A percentile compares a stretch with the other conserved stretches of the same genome.
These are phyloP conservation scores for Kurtzmaniella quercitrusa DNA, from an alignment of 1,139 yeast species.

Conservation along the genomic window DNA sequence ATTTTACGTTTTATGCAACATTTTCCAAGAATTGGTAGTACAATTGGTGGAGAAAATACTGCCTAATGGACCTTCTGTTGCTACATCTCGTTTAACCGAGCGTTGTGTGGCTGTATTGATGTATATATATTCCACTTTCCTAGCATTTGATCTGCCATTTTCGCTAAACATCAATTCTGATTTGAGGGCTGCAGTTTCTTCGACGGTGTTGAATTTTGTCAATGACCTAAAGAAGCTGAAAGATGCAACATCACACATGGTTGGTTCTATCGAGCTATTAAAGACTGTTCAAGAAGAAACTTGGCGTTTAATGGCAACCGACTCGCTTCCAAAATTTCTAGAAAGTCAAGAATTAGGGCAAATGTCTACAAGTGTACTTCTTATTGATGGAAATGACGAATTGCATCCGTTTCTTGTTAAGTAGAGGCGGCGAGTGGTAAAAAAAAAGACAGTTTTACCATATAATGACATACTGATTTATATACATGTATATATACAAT, in stretches of 20 bases:
- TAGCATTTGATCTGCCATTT: constrained; percentile 67
- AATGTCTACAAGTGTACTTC: constrained; percentile 13
- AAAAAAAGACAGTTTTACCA: no score
- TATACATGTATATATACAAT: not conserved
- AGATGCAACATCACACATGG: not conserved
- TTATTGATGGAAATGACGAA: not conserved
- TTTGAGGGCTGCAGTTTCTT: constrained; percentile 47
- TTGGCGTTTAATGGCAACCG: constrained; percentile 62
- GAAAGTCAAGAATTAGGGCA: constrained; percentile 22
- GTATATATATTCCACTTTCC: constrained; percentile 59
- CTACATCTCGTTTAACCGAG: not conserved
- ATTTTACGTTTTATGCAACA: constrained; percentile 32
- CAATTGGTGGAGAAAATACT: not conserved
- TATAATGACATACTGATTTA: not conserved
- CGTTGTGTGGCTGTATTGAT: not conserved
- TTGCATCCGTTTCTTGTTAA: not conserved
- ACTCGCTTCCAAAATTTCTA: constrained; percentile 70
- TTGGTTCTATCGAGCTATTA: constrained; percentile 19
- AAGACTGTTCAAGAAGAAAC: constrained; percentile 44
- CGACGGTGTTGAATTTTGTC: constrained; percentile 3
- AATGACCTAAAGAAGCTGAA: not conserved
- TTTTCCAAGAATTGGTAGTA: not conserved
- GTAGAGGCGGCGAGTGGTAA: no score
- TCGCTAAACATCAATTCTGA: constrained; percentile 67
- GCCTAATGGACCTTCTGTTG: no score